Evolutionary conservation across 345 rosid genomes (phyloP).

Genomic region (Eucalyptus curtisii): DNA sequence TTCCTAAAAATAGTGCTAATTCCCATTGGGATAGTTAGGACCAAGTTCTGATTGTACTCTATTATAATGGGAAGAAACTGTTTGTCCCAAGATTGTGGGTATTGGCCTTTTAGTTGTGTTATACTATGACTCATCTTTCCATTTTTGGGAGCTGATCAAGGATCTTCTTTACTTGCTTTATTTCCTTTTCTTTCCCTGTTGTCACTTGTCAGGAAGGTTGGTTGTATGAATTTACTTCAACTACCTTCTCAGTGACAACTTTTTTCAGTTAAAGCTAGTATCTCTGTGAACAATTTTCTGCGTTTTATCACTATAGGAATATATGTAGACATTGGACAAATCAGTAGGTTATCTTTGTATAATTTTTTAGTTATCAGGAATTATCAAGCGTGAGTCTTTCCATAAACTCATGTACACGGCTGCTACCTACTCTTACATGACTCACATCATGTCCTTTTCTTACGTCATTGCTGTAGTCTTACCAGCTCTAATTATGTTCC

Average conservation of each 20-base stretch:
- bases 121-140: background rate
- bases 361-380: background rate
- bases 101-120: background rate
- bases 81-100: background rate
- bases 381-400: background rate
- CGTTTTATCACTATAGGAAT: too few relatives aligned
- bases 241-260: too few relatives aligned
- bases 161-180: background rate
- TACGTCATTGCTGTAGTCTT: background rate
- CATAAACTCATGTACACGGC: background rate
- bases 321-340: too few relatives aligned
- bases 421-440: background rate
- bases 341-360: background rate
- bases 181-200: background rate
- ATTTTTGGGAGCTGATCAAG: background rate
- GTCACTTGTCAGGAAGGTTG: background rate
- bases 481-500: background rate
- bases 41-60: background rate
- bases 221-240: too few relatives aligned
- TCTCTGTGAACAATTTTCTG: too few relatives aligned
- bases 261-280: too few relatives aligned
- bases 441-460: background rate
- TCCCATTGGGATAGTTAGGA: background rate
- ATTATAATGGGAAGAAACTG: background rate
- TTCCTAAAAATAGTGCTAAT: background rate